Percentiles rank a stretch among this genome's conserved stretches.
Evolutionary conservation across 495 filamentous ascomycete genomes (phyloP).

Genomic region (Penicillium paradoxum): DNA sequence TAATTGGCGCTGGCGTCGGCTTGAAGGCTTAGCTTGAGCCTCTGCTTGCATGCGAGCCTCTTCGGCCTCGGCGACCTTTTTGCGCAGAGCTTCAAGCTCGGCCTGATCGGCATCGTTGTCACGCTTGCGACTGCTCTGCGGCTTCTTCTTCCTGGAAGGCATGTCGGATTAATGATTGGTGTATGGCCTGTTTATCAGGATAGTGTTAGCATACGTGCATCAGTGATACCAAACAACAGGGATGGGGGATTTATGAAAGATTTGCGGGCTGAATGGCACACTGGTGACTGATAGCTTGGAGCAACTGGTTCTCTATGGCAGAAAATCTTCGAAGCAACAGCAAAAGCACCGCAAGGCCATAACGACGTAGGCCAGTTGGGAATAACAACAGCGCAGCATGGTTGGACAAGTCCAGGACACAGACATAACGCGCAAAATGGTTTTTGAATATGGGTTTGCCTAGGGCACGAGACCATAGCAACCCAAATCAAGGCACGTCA

Average conservation of each 20-base stretch:
- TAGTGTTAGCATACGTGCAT: background rate
- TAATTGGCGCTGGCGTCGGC: constrained; percentile 24
- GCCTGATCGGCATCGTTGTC: background rate
- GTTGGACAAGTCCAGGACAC: background rate
- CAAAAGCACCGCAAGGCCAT: too few relatives aligned
- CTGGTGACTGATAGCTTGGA: background rate
- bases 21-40: background rate
- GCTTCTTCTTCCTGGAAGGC: background rate
- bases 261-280: background rate
- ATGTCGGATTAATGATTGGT: background rate
- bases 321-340: too few relatives aligned
- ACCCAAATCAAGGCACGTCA: background rate
- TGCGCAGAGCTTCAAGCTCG: background rate
- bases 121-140: background rate
- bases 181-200: background rate
- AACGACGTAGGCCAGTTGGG: too few relatives aligned
- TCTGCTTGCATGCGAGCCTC: background rate
- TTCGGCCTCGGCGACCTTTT: background rate
- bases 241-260: too few relatives aligned
- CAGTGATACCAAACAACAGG: background rate
- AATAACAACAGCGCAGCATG: background rate
- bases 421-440: background rate
- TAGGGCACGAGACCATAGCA: background rate
- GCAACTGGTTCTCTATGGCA: too few relatives aligned
- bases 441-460: background rate